These are phyloP conservation scores for Ottelia alismoides DNA, from an alignment of 106 monocot species.

Conservation along the genomic window DNA sequence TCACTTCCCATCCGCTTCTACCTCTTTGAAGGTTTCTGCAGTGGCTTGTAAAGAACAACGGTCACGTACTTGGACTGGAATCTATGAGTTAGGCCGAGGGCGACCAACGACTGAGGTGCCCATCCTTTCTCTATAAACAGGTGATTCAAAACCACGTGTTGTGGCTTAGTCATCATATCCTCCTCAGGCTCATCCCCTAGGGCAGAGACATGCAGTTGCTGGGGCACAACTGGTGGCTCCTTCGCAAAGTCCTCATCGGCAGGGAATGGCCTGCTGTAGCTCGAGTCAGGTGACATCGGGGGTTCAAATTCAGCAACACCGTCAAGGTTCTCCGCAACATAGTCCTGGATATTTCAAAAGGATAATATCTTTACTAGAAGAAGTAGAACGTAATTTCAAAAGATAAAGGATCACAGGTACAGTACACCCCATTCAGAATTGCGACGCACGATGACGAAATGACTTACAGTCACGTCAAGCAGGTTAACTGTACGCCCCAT, in stretches of 20 bases:
- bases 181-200: slow-evolving; percentile 23
- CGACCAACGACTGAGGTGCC: slow-evolving; percentile 52
- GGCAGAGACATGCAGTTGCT: slow-evolving; percentile 49
- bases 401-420: not conserved
- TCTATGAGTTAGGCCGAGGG: slow-evolving; percentile 63
- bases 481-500: slow-evolving; percentile 35
- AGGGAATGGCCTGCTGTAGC: slow-evolving; percentile 33
- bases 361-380: not conserved
- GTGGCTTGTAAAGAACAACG: slow-evolving; percentile 64
- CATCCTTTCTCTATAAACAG: slow-evolving; percentile 74
- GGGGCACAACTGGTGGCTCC: slow-evolving; percentile 65
- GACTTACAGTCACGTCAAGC: slow-evolving; percentile 80
- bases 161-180: slow-evolving; percentile 25
- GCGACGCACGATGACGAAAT: not conserved
- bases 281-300: slow-evolving; percentile 55
- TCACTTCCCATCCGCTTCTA: slow-evolving; percentile 10
- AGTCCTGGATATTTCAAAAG: slow-evolving; percentile 49
- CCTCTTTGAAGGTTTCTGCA: no score
- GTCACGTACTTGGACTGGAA: slow-evolving; percentile 74
- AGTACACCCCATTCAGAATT: not conserved
- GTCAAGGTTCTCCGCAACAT: slow-evolving; percentile 57
- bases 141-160: slow-evolving; percentile 74
- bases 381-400: not conserved
- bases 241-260: slow-evolving; percentile 63
- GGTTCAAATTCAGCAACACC: slow-evolving; percentile 49